These are phyloP conservation scores for Rhodamnia argentea DNA, from an alignment of 345 rosid species.

Conservation along the genomic window DNA sequence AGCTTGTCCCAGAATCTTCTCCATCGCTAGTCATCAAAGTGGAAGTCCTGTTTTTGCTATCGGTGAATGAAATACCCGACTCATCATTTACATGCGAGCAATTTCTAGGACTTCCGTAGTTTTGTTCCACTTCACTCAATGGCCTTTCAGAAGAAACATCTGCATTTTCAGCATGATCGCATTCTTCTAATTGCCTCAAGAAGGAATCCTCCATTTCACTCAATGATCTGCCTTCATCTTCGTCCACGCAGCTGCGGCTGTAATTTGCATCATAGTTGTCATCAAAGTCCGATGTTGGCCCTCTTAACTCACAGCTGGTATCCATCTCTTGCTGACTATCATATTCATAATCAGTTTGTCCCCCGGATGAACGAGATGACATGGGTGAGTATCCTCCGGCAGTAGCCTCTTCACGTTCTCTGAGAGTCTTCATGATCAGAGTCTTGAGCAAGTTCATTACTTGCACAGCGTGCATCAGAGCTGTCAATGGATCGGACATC, in stretches of 20 bases:
- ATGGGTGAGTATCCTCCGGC: conserved; percentile 62
- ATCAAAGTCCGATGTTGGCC: conserved; percentile 38
- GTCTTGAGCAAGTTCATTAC: conserved; percentile 95
- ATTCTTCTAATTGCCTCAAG: conserved; percentile 37
- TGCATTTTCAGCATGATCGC: not conserved
- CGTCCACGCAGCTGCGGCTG: conserved; percentile 26
- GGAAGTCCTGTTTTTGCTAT: conserved; percentile 32
- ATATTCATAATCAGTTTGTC: conserved; percentile 45
- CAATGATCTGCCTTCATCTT: conserved; percentile 43
- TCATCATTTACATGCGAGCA: conserved; percentile 22
- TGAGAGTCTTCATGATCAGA: conserved; percentile 43
- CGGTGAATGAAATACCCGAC: conserved; percentile 27
- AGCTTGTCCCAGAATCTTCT: conserved; percentile 12
- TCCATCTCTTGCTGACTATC: conserved; percentile 78
- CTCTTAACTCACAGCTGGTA: conserved; percentile 59
- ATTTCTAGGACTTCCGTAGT: conserved; percentile 13
- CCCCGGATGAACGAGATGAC: conserved; percentile 46
- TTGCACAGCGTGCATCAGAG: conserved; percentile 95
- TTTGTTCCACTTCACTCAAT: conserved; percentile 1
- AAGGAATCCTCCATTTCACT: conserved; percentile 62
- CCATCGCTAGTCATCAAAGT: conserved; percentile 3
- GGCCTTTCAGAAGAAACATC: conserved; percentile 3
- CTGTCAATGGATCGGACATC: conserved; percentile 97
- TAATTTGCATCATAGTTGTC: conserved; percentile 23
- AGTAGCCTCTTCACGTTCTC: conserved; percentile 64